A percentile compares a stretch with the other conserved stretches of the same genome.
Conservation (phyloP, 768 basidiomycete genomes). For the Multifurca ochricompacta region DNA sequence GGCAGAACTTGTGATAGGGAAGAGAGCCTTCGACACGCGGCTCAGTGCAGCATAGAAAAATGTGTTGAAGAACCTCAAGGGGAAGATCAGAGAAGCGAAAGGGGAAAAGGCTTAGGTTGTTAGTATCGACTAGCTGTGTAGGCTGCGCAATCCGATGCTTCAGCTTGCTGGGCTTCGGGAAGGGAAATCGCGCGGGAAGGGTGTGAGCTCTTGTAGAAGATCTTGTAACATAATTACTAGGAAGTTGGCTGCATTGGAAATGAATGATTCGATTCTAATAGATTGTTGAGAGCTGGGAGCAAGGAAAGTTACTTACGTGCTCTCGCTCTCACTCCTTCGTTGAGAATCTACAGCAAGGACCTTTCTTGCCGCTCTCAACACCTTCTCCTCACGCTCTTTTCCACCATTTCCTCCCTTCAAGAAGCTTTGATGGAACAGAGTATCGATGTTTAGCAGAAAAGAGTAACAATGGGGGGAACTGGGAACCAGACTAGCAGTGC, state of each 20-base stretch:
- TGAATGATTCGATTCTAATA: too few species aligned
- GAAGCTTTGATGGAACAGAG: neutral
- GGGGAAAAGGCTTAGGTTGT: neutral
- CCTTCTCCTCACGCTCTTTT: neutral
- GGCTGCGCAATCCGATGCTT: neutral
- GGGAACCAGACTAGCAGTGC: neutral
- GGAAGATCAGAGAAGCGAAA: conserved; percentile 12
- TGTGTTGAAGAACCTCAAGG: conserved; percentile 5
- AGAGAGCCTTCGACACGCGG: neutral
- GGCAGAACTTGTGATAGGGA: neutral
- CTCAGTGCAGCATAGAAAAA: conserved; percentile 7
- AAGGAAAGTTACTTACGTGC: neutral
- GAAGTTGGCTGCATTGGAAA: neutral
- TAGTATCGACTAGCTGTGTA: neutral
- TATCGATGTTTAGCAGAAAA: neutral
- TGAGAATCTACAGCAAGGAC: neutral
- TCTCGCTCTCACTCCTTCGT: neutral
- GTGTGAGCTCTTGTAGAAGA: neutral
- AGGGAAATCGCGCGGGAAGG: neutral
- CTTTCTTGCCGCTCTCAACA: neutral
- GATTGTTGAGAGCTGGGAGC: neutral
- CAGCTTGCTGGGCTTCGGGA: neutral
- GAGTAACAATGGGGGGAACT: neutral
- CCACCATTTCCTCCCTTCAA: neutral
- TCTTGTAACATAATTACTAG: neutral